Conservation (phyloP, 106 monocot genomes). For the Acanthochlamys bracteata region DNA sequence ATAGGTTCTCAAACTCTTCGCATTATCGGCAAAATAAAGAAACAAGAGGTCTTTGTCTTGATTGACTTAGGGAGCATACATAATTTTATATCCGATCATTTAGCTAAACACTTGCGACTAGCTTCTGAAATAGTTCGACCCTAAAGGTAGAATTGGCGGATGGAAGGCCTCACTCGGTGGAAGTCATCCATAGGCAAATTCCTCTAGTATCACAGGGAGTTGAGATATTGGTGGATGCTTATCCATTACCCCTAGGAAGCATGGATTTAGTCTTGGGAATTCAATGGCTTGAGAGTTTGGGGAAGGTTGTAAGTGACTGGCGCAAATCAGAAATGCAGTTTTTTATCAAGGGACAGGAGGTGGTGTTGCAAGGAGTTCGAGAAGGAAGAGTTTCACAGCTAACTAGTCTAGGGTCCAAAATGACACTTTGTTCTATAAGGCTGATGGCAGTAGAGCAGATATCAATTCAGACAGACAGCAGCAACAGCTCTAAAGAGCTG, state of each 20-base stretch:
- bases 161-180: background rate
- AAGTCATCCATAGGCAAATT: background rate
- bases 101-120: background rate
- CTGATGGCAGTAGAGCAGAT: no score
- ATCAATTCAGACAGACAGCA: background rate
- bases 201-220: background rate
- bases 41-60: background rate
- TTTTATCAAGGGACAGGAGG: no score
- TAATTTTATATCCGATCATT: background rate
- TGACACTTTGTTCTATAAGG: no score
- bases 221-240: background rate
- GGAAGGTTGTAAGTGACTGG: background rate
- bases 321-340: background rate
- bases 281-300: background rate
- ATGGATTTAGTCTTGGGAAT: background rate
- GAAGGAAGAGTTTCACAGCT: no score
- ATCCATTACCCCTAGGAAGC: background rate
- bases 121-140: background rate
- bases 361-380: no score
- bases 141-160: background rate
- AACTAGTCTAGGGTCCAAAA: no score
- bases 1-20: background rate
- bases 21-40: background rate
- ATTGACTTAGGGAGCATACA: background rate
- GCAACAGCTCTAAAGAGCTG: background rate